phyloP scores from a whole-genome alignment of 1,139 yeast genomes.

The Pichia sp. region DNA sequence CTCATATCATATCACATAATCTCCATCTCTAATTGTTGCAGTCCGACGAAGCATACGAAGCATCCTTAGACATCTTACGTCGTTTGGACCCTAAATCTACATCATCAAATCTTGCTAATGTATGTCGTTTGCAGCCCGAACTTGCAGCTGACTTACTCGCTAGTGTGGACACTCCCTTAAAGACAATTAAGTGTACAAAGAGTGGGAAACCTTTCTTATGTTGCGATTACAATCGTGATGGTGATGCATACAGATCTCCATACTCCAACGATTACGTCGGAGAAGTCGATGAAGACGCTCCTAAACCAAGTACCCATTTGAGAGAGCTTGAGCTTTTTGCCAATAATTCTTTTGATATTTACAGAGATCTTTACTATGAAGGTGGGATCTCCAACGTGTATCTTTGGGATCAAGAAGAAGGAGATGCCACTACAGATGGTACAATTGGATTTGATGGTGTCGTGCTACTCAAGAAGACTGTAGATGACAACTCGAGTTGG shows the following conservation, averaged over 20 bases:
- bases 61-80: slow-evolving; percentile 80
- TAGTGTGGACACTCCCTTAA: slow-evolving; percentile 81
- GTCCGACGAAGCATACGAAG: slow-evolving; percentile 66
- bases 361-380: slow-evolving; percentile 89
- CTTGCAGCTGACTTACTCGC: slow-evolving; percentile 83
- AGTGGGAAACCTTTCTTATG: slow-evolving; percentile 67
- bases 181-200: slow-evolving; percentile 46
- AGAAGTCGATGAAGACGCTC: slow-evolving; percentile 56
- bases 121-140: slow-evolving; percentile 74
- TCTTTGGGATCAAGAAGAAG: slow-evolving; percentile 74
- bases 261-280: slow-evolving; percentile 69
- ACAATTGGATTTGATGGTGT: slow-evolving; percentile 79
- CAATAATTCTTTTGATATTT: slow-evolving; percentile 87
- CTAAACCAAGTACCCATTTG: slow-evolving; percentile 61
- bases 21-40: too few relatives aligned
- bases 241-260: slow-evolving; percentile 88
- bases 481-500: slow-evolving; percentile 27
- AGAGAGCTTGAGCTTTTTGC: slow-evolving; percentile 74
- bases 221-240: slow-evolving; percentile 94
- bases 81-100: slow-evolving; percentile 77
- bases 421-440: slow-evolving; percentile 36
- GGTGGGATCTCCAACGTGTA: slow-evolving; percentile 91
- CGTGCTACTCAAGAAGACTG: slow-evolving; percentile 70
- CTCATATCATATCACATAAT: too few relatives aligned
- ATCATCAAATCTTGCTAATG: slow-evolving; percentile 50